Percentiles rank a stretch among this genome's conserved stretches.
phyloP scores from a whole-genome alignment of 2,329 filamentous ascomycete genomes.

The Diplodia sapinea region DNA sequence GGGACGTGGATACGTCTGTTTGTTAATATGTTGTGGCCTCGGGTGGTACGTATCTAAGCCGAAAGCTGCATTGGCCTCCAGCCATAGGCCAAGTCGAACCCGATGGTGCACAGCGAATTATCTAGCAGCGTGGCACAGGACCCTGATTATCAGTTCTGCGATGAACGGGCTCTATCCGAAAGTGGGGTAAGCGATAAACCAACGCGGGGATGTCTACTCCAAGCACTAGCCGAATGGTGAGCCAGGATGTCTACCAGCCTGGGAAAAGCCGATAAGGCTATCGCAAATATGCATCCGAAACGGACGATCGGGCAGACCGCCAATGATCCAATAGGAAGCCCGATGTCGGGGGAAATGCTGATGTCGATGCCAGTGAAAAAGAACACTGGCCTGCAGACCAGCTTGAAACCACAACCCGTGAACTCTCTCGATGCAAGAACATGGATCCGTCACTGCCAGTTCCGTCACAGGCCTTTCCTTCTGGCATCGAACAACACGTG shows the following conservation, averaged over 20 bases:
- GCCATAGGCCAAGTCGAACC: background rate
- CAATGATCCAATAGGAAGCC: too few species aligned
- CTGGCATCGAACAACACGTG: background rate
- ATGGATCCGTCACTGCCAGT: background rate
- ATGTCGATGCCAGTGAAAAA: too few species aligned
- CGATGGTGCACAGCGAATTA: background rate
- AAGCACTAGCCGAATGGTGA: background rate
- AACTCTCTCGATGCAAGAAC: background rate
- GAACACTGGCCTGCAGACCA: too few species aligned
- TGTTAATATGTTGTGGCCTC: background rate
- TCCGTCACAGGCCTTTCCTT: background rate
- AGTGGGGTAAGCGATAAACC: background rate
- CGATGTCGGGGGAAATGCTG: too few species aligned
- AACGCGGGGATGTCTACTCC: background rate
- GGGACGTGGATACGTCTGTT: background rate
- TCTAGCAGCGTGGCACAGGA: too few species aligned
- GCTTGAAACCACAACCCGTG: background rate
- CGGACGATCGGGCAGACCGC: background rate
- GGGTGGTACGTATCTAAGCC: background rate
- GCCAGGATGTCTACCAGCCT: background rate
- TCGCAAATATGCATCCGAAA: background rate
- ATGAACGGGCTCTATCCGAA: background rate
- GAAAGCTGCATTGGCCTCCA: background rate
- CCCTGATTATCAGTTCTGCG: background rate
- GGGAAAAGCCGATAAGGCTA: background rate